Evolutionary conservation across 2,329 filamentous ascomycete genomes (phyloP), one percentile per base, ranked within the genome.

Genomic region (Cladosporium sp.): DNA sequence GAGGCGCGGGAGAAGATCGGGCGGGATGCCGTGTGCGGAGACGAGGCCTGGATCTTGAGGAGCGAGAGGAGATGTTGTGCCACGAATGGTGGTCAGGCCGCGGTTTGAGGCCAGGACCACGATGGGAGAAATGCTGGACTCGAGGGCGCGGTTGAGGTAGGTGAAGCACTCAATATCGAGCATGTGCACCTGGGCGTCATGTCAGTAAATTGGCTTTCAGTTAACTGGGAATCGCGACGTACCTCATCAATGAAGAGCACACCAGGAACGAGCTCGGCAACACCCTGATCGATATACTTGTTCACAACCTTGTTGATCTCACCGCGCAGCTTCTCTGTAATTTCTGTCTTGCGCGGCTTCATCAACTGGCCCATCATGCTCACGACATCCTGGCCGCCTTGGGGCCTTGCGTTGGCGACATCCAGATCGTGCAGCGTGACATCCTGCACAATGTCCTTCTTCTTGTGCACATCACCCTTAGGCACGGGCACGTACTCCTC

Each of bases 361-460:
- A 97, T 96, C 66, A 98, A 76, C 73, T 98, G 93, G 64, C 93
- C 93, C 92, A 98, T 97, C 93, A 98, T 97, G 76, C 91, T 96
- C 91, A 98, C 97, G 61, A 98, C 95, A 71, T 98, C 93, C 77
- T 98, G 93, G 42, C 93, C 93, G 49, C 93, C 93, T 75, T 97
- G 90, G 4, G 93, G 93, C 64, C 92, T 80, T 11, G 93, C 87
- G 66, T 98, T 98, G 59, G 93, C 93, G 58, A 97, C 86, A 67
- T 98, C 93, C 53, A 98, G 78, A 68, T 98, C 93, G 71, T 98
- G 93, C 59, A 98, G 80, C 43, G 93, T 96, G 58, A 98, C 93
- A 66, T 98, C 93, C 71, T 98, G 93, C 34, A 98, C 93, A 62
- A 98, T 95, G 74, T 98, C 93, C 78, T 98, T 98, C 83, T 96